Percentiles rank a stretch among this genome's conserved stretches.
Evolutionary conservation across 2,329 filamentous ascomycete species (phyloP).

Genomic region (Myriosclerotinia scirpicola): DNA sequence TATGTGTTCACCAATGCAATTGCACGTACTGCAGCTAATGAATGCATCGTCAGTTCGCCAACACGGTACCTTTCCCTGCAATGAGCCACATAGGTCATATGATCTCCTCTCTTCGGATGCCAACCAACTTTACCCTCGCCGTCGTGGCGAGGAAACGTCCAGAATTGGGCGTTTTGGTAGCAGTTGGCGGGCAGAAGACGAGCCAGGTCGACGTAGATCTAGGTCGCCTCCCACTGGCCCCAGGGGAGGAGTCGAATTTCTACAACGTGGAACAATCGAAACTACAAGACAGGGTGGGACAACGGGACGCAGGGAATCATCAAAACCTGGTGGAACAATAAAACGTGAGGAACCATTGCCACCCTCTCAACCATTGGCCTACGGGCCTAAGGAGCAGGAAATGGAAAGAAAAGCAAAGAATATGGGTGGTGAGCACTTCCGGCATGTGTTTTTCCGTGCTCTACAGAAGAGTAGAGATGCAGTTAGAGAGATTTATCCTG

Average conservation of each 20-base stretch:
- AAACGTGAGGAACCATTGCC: not conserved
- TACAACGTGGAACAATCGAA: not conserved
- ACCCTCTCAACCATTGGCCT: not conserved
- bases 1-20: not conserved
- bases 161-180: not conserved
- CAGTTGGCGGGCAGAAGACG: not conserved
- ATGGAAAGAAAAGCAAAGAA: slow-evolving; percentile 30
- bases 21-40: not conserved
- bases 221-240: not conserved
- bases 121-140: not conserved
- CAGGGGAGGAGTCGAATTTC: not conserved
- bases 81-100: slow-evolving; percentile 17
- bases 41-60: not conserved
- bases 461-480: slow-evolving; percentile 29
- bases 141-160: not conserved
- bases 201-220: slow-evolving; percentile 5
- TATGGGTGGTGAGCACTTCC: slow-evolving; percentile 14
- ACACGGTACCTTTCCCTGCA: slow-evolving; percentile 6
- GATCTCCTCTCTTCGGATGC: not conserved
- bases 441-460: slow-evolving; percentile 30
- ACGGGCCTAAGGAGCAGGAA: slow-evolving; percentile 22
- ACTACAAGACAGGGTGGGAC: not conserved
- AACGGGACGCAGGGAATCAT: not conserved
- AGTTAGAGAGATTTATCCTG: slow-evolving; percentile 3
- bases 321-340: not conserved